These are phyloP conservation scores for Carpinus fangiana DNA, from an alignment of 306 rosid species.

Conservation along the genomic window DNA sequence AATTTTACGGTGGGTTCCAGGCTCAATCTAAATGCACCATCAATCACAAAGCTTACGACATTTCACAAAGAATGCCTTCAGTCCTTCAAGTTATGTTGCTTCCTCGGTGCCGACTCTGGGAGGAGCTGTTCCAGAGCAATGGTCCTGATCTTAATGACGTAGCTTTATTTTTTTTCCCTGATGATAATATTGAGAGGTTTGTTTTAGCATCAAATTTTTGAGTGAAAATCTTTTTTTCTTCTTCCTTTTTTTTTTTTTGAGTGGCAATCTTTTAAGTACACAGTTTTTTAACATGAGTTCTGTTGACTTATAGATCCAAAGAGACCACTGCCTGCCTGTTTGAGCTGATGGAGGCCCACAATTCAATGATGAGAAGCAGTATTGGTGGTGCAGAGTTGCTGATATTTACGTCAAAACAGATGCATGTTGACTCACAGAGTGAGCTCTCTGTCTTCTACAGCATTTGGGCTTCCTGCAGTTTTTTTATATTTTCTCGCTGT, in stretches of 20 bases:
- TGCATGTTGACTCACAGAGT: conserved; percentile 50
- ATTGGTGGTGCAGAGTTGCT: conserved; percentile 58
- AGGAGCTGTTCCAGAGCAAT: conserved; percentile 42
- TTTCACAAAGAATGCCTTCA: conserved; percentile 51
- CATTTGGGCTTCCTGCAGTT: conserved; percentile 9
- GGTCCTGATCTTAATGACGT: conserved; percentile 61
- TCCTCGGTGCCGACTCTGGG: conserved; percentile 40
- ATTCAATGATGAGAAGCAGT: conserved; percentile 49
- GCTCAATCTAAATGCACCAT: conserved; percentile 63
- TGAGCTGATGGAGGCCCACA: conserved; percentile 50
- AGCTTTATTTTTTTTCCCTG: conserved; percentile 70
- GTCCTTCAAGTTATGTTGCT: conserved; percentile 45
- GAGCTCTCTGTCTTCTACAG: conserved; percentile 25
- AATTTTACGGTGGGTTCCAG: conserved; percentile 49
- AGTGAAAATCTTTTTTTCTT: neutral
- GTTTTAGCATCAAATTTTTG: conserved; percentile 27
- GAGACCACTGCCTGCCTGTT: conserved; percentile 32
- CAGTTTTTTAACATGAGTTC: conserved; percentile 13
- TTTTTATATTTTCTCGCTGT: neutral
- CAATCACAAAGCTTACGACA: conserved; percentile 39
- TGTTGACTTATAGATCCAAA: conserved; percentile 45
- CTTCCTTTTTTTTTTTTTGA: neutral
- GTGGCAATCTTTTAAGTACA: neutral
- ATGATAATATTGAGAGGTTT: conserved; percentile 48
- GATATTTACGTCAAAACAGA: conserved; percentile 58